Base-by-base conservation (phyloP, 2,329 filamentous ascomycete species). In the Xylariaceae sp. region DNA sequence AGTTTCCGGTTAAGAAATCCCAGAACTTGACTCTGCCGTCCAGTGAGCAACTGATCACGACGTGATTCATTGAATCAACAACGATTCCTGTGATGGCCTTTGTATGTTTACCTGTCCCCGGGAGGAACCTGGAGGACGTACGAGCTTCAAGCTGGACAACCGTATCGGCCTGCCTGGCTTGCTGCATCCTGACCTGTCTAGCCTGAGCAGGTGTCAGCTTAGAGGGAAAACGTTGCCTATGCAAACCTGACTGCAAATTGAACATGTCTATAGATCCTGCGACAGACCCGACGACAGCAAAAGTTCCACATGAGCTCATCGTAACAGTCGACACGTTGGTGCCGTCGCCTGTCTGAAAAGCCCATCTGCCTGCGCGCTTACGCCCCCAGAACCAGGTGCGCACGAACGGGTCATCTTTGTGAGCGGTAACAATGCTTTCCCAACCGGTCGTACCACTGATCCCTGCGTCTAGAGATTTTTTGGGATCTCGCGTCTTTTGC, bases 341-440 rank as follows among this genome's bases (percentile, higher is more conserved):
- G 19, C 83, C 82, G 71, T 99, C 94, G 41, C 87, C 82, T 0
- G 91, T 96, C 61, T 88, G 85, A 63, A 99, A 89, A 0, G 88
- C 87, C 94, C 94, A 99, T 60, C 94, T 81, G 8, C 94, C 94
- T 47, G 94, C 91, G 64, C 87, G 85, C 72, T 95, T 96, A 54
- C 90, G 86, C 4, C 92, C 94, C 91, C 94, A 97, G 73, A 96
- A 96, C 94, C 94, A 99, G 1, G 94, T 97, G 51, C 94, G 84
- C 19, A 91, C 94, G 67, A 83, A 88, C 44, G 85, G 80, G 66
- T 97, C 92, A 50, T 87, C 84, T 66, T 86, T 86, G 68, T 99
- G 95, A 7, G 91, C 92, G 3, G 94, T 99, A 2, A 99, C 83
- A 5, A 99, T 85, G 67, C 92, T 96, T 71, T 99, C 95, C 94